A percentile compares a stretch with the other conserved stretches of the same genome.
Evolutionary conservation across 1,139 yeast species (phyloP).

Genomic region (Geotrichum reessii): DNA sequence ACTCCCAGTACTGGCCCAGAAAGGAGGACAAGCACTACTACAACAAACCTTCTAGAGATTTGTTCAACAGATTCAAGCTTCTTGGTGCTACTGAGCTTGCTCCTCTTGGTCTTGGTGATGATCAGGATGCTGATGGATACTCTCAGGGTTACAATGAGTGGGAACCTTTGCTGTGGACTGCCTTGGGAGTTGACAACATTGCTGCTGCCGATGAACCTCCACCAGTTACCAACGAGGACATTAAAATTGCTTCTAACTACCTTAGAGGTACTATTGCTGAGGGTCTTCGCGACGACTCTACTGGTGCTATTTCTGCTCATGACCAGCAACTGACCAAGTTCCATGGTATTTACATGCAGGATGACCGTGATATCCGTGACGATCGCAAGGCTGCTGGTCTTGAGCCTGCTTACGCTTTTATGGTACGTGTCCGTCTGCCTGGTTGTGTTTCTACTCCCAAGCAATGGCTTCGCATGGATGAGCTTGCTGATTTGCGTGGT

Average conservation of each 20-base stretch:
- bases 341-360: constrained; percentile 98
- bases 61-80: constrained; percentile 55
- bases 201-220: constrained; percentile 92
- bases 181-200: constrained; percentile 78
- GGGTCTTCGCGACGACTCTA: constrained; percentile 72
- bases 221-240: constrained; percentile 93
- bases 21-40: constrained; percentile 90
- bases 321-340: constrained; percentile 94
- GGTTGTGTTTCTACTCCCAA: constrained; percentile 86
- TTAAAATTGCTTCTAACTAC: constrained; percentile 79
- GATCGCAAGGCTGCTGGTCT: constrained; percentile 85
- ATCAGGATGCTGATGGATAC: constrained; percentile 94
- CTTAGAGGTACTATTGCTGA: constrained; percentile 92
- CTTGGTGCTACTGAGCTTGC: constrained; percentile 70
- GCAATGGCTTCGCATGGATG: constrained; percentile 84
- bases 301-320: constrained; percentile 89
- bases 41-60: constrained; percentile 84
- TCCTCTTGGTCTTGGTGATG: constrained; percentile 87
- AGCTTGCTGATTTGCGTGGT: constrained; percentile 76
- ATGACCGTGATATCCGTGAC: constrained; percentile 93
- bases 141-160: constrained; percentile 83
- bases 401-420: constrained; percentile 92
- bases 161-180: constrained; percentile 83
- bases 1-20: constrained; percentile 94
- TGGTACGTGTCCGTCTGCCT: constrained; percentile 94